Evolutionary conservation across 2,329 filamentous ascomycete genomes (phyloP).

Genomic region (Epichloe gansuensis): DNA sequence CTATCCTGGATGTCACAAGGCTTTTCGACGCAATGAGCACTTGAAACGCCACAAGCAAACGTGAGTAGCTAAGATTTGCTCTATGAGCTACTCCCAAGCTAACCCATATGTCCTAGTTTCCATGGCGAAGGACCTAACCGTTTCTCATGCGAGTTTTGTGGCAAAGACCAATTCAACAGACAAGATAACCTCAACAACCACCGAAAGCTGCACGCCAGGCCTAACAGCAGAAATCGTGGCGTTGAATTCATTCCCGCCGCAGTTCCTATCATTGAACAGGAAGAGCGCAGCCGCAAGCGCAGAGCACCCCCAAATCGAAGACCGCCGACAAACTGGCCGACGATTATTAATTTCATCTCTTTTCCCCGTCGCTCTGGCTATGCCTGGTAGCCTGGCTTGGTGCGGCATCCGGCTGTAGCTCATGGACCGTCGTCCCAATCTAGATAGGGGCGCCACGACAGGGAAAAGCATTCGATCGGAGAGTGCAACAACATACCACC

Average conservation of each 20-base stretch:
- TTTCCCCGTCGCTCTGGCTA: background rate
- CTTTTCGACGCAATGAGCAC: slow-evolving; percentile 42
- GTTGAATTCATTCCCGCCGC: slow-evolving; percentile 28
- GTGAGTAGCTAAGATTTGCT: slow-evolving; percentile 23
- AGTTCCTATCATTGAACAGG: slow-evolving; percentile 27
- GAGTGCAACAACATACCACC: background rate
- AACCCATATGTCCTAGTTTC: slow-evolving; percentile 13
- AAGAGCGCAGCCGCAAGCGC: slow-evolving; percentile 28
- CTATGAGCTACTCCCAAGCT: background rate
- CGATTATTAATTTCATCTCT: slow-evolving; percentile 15
- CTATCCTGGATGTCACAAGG: slow-evolving; percentile 33
- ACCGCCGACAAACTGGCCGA: slow-evolving; percentile 18
- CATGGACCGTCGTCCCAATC: background rate
- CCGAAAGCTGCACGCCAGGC: slow-evolving; percentile 27
- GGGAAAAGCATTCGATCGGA: background rate
- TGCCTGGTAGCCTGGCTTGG: background rate
- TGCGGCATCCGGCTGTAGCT: background rate
- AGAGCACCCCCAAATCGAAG: slow-evolving; percentile 27
- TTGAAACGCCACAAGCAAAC: slow-evolving; percentile 42
- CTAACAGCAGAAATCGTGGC: slow-evolving; percentile 27
- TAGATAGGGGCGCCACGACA: background rate
- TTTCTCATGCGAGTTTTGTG: slow-evolving; percentile 30
- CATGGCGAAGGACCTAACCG: slow-evolving; percentile 28
- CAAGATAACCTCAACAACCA: slow-evolving; percentile 31
- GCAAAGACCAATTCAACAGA: slow-evolving; percentile 29